Conservation (phyloP, 2,329 filamentous ascomycete species). For the Fusarium concolor region DNA sequence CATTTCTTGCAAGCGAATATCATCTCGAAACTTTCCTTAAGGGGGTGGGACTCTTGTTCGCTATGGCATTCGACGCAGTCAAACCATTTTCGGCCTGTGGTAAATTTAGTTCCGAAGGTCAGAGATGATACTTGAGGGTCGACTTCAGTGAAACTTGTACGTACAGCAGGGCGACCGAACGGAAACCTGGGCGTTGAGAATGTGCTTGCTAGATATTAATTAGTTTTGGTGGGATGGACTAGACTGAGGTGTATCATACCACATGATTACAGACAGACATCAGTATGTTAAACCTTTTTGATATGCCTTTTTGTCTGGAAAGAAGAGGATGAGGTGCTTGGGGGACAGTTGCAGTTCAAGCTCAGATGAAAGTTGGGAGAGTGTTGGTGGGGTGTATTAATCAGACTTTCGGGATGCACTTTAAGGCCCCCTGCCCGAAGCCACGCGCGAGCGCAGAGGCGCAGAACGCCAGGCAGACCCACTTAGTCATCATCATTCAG, state of each 20-base stretch:
- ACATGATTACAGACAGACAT: conserved; percentile 46
- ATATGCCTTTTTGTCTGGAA: background rate
- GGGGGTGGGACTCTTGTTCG: conserved; percentile 81
- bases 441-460: conserved; percentile 5
- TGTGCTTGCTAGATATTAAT: conserved; percentile 79
- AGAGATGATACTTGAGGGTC: background rate
- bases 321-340: background rate
- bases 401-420: conserved; percentile 20
- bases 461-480: background rate
- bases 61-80: conserved; percentile 96
- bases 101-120: background rate
- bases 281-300: background rate
- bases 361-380: conserved; percentile 15
- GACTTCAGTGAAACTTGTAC: conserved; percentile 46
- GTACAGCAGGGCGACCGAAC: conserved; percentile 96
- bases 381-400: conserved; percentile 38
- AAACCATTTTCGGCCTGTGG: conserved; percentile 91
- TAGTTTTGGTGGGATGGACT: background rate
- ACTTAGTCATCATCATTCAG: conserved; percentile 36
- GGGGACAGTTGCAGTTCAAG: conserved; percentile 5
- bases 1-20: conserved; percentile 98
- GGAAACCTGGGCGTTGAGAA: conserved; percentile 96
- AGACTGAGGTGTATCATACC: conserved; percentile 46
- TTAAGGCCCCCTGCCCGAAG: conserved; percentile 18
- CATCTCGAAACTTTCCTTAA: conserved; percentile 87